Evolutionary conservation across 345 rosid species (phyloP).

Genomic region (Gossypium bickii): DNA sequence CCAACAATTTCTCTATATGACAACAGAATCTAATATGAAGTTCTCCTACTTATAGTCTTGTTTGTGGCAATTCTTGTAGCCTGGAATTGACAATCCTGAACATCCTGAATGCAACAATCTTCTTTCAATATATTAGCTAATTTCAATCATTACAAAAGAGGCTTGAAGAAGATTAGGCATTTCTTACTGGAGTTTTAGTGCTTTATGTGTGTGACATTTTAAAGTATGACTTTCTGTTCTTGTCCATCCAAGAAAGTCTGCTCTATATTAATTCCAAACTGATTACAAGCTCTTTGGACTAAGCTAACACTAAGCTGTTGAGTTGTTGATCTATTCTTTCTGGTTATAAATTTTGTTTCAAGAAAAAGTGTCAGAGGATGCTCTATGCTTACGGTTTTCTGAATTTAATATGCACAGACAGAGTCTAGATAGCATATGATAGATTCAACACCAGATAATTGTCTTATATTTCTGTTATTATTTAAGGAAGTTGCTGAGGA

Average conservation of each 20-base stretch:
- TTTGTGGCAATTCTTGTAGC: constrained; percentile 35
- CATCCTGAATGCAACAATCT: constrained; percentile 94
- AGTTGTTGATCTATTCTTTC: neutral
- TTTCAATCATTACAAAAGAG: constrained; percentile 84
- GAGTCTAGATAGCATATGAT: neutral
- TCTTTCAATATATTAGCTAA: constrained; percentile 77
- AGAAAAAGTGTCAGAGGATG: neutral
- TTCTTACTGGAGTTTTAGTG: neutral
- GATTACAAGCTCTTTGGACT: neutral
- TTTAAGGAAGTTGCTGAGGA: constrained; percentile 72
- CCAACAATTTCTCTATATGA: neutral
- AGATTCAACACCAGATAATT: constrained; percentile 4
- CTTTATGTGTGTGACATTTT: neutral
- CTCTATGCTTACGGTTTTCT: neutral
- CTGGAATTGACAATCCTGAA: constrained; percentile 83
- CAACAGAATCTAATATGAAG: neutral
- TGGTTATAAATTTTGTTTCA: neutral
- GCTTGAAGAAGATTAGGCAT: constrained; percentile 25
- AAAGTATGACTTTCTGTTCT: neutral
- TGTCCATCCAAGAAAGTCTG: neutral
- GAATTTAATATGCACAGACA: neutral
- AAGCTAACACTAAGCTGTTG: neutral
- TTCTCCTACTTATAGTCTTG: constrained; percentile 1
- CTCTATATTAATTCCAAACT: neutral
- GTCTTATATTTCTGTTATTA: constrained; percentile 10